Conservation (phyloP, 352 stramenopile genomes). For the Blastocystis sp. region DNA sequence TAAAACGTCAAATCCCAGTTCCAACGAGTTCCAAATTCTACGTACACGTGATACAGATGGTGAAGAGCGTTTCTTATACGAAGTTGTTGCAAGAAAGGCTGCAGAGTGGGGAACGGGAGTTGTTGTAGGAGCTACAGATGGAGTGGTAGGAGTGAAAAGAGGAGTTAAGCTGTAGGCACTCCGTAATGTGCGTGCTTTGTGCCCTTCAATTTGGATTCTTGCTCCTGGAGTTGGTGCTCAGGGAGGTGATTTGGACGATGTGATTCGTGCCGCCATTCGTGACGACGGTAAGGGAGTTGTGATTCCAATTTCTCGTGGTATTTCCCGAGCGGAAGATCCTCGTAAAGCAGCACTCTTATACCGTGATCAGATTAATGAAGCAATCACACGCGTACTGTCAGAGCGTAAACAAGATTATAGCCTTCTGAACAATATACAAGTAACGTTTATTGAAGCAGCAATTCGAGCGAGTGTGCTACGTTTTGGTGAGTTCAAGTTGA, state of each 20-base stretch:
- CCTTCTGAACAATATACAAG: slow-evolving; percentile 77
- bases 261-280: slow-evolving; percentile 78
- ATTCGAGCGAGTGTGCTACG: slow-evolving; percentile 89
- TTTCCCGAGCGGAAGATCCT: slow-evolving; percentile 85
- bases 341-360: slow-evolving; percentile 83
- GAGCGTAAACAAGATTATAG: not conserved
- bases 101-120: slow-evolving; percentile 85
- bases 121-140: slow-evolving; percentile 94
- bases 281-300: slow-evolving; percentile 86
- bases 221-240: slow-evolving; percentile 92
- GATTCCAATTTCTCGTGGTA: slow-evolving; percentile 91
- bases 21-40: slow-evolving; percentile 90
- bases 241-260: slow-evolving; percentile 83
- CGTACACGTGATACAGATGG: slow-evolving; percentile 69
- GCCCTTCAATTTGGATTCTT: slow-evolving; percentile 90
- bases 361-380: slow-evolving; percentile 86
- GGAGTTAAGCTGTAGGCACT: slow-evolving; percentile 76
- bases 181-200: slow-evolving; percentile 78
- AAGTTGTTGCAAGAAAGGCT: slow-evolving; percentile 71
- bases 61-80: slow-evolving; percentile 71
- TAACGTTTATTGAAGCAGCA: slow-evolving; percentile 93
- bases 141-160: slow-evolving; percentile 70
- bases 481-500: slow-evolving; percentile 95
- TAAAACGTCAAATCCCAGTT: slow-evolving; percentile 97
- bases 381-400: slow-evolving; percentile 26